phyloP scores from a whole-genome alignment of 1,139 yeast species.

The Kurtzmaniella quercitrusa region DNA sequence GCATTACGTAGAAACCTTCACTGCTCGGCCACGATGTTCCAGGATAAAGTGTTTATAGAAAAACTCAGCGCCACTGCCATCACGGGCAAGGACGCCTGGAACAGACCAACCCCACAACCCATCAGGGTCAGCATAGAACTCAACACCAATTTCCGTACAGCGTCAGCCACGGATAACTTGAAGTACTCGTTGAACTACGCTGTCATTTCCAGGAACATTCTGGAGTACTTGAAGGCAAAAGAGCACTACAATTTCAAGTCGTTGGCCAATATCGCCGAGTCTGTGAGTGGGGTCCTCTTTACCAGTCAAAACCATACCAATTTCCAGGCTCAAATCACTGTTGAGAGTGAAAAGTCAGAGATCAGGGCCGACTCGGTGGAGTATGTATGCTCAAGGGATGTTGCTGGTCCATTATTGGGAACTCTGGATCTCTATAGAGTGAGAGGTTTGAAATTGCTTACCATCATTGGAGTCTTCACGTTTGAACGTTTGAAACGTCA shows the following conservation, averaged over 20 bases:
- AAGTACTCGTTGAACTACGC: slow-evolving; percentile 85
- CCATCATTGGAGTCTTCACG: slow-evolving; percentile 87
- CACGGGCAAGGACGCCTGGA: slow-evolving; percentile 78
- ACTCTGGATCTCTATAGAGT: slow-evolving; percentile 41
- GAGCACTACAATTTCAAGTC: slow-evolving; percentile 47
- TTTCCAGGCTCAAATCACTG: slow-evolving; percentile 32
- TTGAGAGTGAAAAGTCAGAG: slow-evolving; percentile 49
- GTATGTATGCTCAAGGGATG: slow-evolving; percentile 29
- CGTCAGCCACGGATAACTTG: slow-evolving; percentile 74
- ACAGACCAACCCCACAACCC: slow-evolving; percentile 66
- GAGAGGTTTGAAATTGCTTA: slow-evolving; percentile 53
- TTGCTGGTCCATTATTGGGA: slow-evolving; percentile 10
- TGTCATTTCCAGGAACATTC: slow-evolving; percentile 62
- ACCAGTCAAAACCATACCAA: slow-evolving; percentile 38
- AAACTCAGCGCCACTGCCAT: slow-evolving; percentile 59
- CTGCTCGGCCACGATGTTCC: slow-evolving; percentile 17
- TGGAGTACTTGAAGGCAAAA: slow-evolving; percentile 45
- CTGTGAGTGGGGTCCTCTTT: slow-evolving; percentile 46
- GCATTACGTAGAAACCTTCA: slow-evolving; percentile 13
- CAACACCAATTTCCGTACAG: slow-evolving; percentile 63
- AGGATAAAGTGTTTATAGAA: slow-evolving; percentile 55
- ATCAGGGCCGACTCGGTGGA: slow-evolving; percentile 52
- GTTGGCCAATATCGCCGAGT: slow-evolving; percentile 53
- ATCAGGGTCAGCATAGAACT: slow-evolving; percentile 56
- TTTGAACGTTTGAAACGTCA: slow-evolving; percentile 83